phyloP scores from a whole-genome alignment of 1,284 basidiomycete genomes.

The Cystobasidium slooffiae region DNA sequence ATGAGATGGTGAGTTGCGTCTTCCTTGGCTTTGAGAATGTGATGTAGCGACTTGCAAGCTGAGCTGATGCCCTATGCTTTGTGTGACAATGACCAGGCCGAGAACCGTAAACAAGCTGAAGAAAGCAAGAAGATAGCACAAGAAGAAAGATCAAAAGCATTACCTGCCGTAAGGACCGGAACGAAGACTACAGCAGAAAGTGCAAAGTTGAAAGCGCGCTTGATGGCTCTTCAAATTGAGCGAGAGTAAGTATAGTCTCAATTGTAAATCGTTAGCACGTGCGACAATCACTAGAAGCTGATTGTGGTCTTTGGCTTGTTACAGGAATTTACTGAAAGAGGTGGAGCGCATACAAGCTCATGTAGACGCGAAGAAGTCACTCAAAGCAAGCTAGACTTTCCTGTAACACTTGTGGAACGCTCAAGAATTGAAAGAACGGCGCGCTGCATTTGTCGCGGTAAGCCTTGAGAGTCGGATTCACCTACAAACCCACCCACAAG shows the following conservation, averaged over 20 bases:
- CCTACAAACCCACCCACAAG: too few relatives aligned
- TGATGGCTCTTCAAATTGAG: constrained; percentile 42
- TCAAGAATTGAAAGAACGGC: too few relatives aligned
- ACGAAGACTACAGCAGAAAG: constrained; percentile 19
- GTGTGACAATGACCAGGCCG: constrained; percentile 17
- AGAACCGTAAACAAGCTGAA: constrained; percentile 37
- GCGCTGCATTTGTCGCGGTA: too few relatives aligned
- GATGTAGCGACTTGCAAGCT: background rate
- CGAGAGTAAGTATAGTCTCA: constrained; percentile 14
- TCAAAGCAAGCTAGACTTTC: background rate
- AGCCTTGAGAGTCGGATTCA: too few relatives aligned
- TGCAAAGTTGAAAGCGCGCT: constrained; percentile 29
- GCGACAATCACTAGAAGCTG: too few relatives aligned
- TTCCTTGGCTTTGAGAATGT: background rate
- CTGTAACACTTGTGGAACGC: too few relatives aligned
- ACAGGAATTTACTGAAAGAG: constrained; percentile 14
- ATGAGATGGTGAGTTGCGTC: constrained; percentile 42
- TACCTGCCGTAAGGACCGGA: constrained; percentile 3
- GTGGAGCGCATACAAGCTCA: constrained; percentile 15
- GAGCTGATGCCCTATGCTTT: background rate
- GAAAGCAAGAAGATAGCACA: background rate
- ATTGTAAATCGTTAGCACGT: background rate
- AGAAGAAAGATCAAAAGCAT: background rate
- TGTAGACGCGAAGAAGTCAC: background rate
- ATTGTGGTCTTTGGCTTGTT: background rate